Conservation (phyloP, 768 basidiomycete genomes). For the Inosperma sp. region DNA sequence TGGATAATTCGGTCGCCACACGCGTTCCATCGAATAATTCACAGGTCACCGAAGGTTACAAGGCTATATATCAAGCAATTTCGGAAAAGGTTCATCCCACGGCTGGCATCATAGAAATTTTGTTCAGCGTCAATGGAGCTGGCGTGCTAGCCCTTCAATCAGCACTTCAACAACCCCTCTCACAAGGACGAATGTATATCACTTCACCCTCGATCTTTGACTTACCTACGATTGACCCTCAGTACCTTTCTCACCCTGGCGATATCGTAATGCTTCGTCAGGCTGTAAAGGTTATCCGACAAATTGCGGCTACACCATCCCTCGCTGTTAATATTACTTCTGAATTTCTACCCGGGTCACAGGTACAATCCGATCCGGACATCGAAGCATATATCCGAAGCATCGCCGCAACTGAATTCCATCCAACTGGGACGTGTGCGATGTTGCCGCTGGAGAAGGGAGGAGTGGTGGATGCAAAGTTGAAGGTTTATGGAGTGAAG, state of each 20-base stretch:
- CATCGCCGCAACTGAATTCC: slow-evolving; percentile 49
- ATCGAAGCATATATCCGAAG: slow-evolving; percentile 49
- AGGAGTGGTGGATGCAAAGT: slow-evolving; percentile 31
- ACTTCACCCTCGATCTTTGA: slow-evolving; percentile 53
- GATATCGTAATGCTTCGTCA: slow-evolving; percentile 50
- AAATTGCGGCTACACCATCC: slow-evolving; percentile 48
- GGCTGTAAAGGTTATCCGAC: slow-evolving; percentile 59
- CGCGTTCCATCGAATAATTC: slow-evolving; percentile 43
- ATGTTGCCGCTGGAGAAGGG: slow-evolving; percentile 30
- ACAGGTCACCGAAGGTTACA: slow-evolving; percentile 49
- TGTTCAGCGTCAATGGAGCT: slow-evolving; percentile 38
- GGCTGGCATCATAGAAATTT: slow-evolving; percentile 54
- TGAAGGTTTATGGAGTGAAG: slow-evolving; percentile 34
- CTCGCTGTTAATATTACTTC: slow-evolving; percentile 36
- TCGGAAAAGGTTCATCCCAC: slow-evolving; percentile 36
- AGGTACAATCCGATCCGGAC: slow-evolving; percentile 48
- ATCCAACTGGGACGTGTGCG: slow-evolving; percentile 39
- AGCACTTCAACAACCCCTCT: slow-evolving; percentile 62
- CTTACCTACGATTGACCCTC: slow-evolving; percentile 55
- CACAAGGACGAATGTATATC: slow-evolving; percentile 15
- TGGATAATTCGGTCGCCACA: slow-evolving; percentile 12
- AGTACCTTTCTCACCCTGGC: slow-evolving; percentile 52
- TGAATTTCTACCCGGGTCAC: slow-evolving; percentile 25
- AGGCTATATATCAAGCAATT: slow-evolving; percentile 47
- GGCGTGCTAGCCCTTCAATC: slow-evolving; percentile 52